These are phyloP conservation scores for Coccomyxa sp. DNA, from an alignment of 139 green algal species.

Conservation along the genomic window DNA sequence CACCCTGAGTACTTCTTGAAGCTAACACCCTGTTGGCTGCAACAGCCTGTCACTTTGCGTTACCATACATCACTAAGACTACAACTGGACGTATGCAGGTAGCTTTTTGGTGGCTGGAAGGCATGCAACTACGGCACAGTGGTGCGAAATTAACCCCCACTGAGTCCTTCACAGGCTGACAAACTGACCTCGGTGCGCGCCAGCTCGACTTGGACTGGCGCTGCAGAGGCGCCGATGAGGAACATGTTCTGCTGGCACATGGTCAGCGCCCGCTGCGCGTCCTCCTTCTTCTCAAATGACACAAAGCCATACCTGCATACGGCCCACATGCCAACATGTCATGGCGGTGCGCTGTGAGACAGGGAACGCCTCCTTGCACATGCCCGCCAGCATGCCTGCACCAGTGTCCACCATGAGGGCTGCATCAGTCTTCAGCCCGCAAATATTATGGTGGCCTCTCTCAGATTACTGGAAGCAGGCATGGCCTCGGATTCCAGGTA, in stretches of 20 bases:
- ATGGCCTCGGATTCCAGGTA: too few species aligned
- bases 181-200: slow-evolving; percentile 1
- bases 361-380: too few species aligned
- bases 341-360: too few species aligned
- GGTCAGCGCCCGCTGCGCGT: not conserved
- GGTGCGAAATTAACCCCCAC: not conserved
- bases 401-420: too few species aligned
- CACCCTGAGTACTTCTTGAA: not conserved
- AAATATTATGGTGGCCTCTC: too few species aligned
- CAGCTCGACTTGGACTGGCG: not conserved
- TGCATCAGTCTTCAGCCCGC: too few species aligned
- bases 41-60: not conserved
- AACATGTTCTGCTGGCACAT: slow-evolving; percentile 4
- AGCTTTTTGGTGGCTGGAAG: not conserved
- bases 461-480: too few species aligned
- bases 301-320: not conserved
- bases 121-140: not conserved
- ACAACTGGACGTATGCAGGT: not conserved
- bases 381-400: too few species aligned
- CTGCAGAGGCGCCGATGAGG: not conserved
- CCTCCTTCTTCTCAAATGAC: slow-evolving; percentile 3
- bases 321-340: too few species aligned
- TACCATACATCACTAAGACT: not conserved
- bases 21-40: not conserved
- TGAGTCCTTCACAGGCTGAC: not conserved